Evolutionary conservation across 306 rosid genomes (phyloP), one percentile per base, ranked within the genome.

Genomic region (Senna tora): DNA sequence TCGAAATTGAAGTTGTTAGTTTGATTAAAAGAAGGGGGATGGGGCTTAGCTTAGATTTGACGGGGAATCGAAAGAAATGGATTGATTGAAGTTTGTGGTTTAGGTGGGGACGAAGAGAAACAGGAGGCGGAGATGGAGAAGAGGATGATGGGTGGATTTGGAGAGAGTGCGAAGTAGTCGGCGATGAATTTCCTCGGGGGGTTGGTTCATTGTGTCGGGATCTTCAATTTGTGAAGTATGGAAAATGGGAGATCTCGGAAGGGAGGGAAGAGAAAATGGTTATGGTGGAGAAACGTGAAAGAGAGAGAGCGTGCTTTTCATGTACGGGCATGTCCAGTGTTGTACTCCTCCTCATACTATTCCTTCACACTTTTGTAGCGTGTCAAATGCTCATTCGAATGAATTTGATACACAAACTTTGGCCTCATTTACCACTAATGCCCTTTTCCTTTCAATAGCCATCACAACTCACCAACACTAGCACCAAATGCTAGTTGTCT

Each of bases 31-130:
- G 10, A 33, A 32, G 6, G 5, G 15, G 6, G 46, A 25, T 25
- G 30, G 30, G 34, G 49, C n/a, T n/a, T n/a, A 5, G 16, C 9
- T 68, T 14, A 33, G 6, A 20, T 33, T 15, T 36, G 14, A 32
- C n/a, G 43, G 8, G 6, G 60, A 59, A 33, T 42, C 61, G 4
- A 58, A 47, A 45, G 5, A 19, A 67, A 46, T 0, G 61, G 65
- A 25, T 10, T 49, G 28, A 54, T 67, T 15, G 20, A 21, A 53
- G 53, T 36, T 51, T 15, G n/a, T 1, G 57, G n/a, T 82, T 82
- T 81, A 86, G 47, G 86, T 83, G 5, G 88, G 86, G 39, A 81
- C 84, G 17, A 83, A 83, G 54, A 86, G 73, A 80, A 83, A 86
- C 5, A 86, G 42, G 30, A 75, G 85, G n/a, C 79, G 87, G 58